These are phyloP conservation scores for Thuja plicata DNA, from an alignment of 83 land plant genomes.

Conservation along the genomic window DNA sequence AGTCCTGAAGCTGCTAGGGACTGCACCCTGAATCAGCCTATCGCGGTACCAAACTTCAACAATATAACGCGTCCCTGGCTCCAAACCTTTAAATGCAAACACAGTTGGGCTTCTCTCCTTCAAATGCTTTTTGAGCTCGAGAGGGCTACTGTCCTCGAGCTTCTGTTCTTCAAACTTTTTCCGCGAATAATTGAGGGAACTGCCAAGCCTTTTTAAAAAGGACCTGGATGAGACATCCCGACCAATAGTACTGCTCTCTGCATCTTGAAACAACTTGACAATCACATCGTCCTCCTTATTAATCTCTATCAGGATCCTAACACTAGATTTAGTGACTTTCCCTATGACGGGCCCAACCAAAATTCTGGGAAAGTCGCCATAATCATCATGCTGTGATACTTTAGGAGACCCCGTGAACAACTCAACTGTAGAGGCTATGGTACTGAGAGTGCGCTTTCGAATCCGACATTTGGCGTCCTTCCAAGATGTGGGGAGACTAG, in stretches of 20 bases:
- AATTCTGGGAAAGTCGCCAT: conserved; percentile 24
- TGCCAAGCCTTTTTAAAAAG: conserved; percentile 14
- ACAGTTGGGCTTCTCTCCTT: conserved; percentile 26
- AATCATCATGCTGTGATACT: not conserved
- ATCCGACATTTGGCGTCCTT: conserved; percentile 1
- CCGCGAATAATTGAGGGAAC: conserved; percentile 6
- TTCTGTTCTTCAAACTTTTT: conserved; percentile 3
- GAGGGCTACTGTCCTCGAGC: not conserved
- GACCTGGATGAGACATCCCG: not conserved
- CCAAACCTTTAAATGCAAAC: conserved; percentile 33
- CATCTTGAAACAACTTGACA: conserved; percentile 13
- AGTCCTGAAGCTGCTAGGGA: conserved; percentile 37
- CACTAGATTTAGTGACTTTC: conserved; percentile 37
- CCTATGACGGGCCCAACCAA: conserved; percentile 55
- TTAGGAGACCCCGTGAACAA: not conserved
- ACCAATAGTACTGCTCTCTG: not conserved
- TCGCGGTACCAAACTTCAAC: conserved; percentile 31
- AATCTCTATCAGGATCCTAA: conserved; percentile 37
- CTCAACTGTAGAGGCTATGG: conserved; percentile 2
- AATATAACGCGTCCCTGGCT: conserved; percentile 29
- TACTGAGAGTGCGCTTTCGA: conserved; percentile 3
- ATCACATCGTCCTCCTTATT: conserved; percentile 16
- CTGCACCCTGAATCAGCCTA: not conserved
- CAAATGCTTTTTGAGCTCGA: conserved; percentile 18
- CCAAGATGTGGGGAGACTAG: conserved; percentile 9